A percentile compares a stretch with the other conserved stretches of the same genome.
Conservation (phyloP, 2,329 filamentous ascomycete genomes). For the Fusarium sp. region DNA sequence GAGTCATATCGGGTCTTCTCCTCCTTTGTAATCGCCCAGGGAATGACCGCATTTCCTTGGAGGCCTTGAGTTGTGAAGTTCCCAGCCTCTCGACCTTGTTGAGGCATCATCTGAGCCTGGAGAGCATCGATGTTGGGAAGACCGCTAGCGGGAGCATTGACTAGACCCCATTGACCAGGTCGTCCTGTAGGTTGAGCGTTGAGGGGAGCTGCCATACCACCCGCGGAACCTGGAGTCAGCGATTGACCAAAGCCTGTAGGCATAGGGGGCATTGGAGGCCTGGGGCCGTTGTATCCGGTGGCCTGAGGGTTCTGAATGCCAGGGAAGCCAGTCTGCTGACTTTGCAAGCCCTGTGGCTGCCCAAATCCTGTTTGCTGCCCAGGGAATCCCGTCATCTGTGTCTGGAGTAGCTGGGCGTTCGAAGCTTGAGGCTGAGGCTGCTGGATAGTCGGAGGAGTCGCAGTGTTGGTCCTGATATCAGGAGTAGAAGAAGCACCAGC, state of each 20-base stretch:
- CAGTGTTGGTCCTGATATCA: slow-evolving; percentile 70
- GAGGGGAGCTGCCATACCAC: slow-evolving; percentile 76
- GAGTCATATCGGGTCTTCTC: slow-evolving; percentile 98
- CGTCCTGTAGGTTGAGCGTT: slow-evolving; percentile 94
- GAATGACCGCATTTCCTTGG: slow-evolving; percentile 93
- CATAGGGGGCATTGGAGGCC: slow-evolving; percentile 91
- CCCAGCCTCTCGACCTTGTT: slow-evolving; percentile 87
- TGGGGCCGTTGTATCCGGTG: slow-evolving; percentile 84
- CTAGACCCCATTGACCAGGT: slow-evolving; percentile 97
- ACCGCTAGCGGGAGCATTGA: slow-evolving; percentile 90
- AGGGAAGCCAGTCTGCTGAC: slow-evolving; percentile 78
- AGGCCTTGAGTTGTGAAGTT: slow-evolving; percentile 87
- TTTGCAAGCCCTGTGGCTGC: slow-evolving; percentile 70
- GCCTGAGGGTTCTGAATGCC: slow-evolving; percentile 74
- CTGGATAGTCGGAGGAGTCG: slow-evolving; percentile 68
- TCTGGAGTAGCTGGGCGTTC: slow-evolving; percentile 73
- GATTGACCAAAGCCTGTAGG: slow-evolving; percentile 68
- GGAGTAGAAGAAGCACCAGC: slow-evolving; percentile 66
- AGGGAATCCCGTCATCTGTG: slow-evolving; percentile 78
- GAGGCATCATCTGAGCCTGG: slow-evolving; percentile 96
- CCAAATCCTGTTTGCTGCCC: slow-evolving; percentile 69
- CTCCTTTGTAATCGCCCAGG: slow-evolving; percentile 98
- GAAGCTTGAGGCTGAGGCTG: slow-evolving; percentile 81
- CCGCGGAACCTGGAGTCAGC: slow-evolving; percentile 66
- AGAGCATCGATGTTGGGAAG: slow-evolving; percentile 94